Evolutionary conservation across 1,139 yeast species (phyloP), one percentile per base, ranked within the genome.

Genomic region (Yamadazyma jaroonii): DNA sequence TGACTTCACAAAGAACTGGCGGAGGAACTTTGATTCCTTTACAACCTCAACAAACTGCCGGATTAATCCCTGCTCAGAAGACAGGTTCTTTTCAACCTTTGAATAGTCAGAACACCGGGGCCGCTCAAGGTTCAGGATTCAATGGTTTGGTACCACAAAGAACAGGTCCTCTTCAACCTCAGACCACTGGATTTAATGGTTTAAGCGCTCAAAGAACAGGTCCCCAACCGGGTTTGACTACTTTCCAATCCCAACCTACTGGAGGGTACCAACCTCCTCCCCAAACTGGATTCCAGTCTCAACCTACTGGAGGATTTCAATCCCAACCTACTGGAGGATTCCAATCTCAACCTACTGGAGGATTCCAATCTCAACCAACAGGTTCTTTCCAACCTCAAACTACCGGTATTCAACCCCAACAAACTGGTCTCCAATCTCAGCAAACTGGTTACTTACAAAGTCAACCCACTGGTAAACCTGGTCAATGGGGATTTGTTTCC

Each of bases 401-500:
- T 1, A 64, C 72, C 6, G 12, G 15, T 17, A 60, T 46, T 2
- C 73, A 67, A 46, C 57, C 59, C 13, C 65, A 74, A 11, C 32
- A 17, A 29, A 36, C 39, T 31, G 39, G 39, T 10, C 60, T 74
- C 2, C 62, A 57, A 43, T 61, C 74, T 2, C 77, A 72, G 46
- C 62, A 56, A 35, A 72, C 77, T 1, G 67, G 74, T 21, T 61
- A 57, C 36, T 57, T 69, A 36, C 71, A 62, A 46, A 54, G 72
- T 3, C 79, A 74, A 60, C 81, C 81, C 6, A 77, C 94, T 0
- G 94, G 92, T 6, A 72, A 69, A 46, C 92, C 90, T 0, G 92
- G 92, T 14, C 82, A 84, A 55, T 83, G 92, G 94, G 90, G 92
- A 1, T 81, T 83, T 62, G 83, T 79, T 30, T 77, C 83, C 25